Evolutionary conservation across 495 filamentous ascomycete species (phyloP).

Genomic region (Lepraria neglecta): DNA sequence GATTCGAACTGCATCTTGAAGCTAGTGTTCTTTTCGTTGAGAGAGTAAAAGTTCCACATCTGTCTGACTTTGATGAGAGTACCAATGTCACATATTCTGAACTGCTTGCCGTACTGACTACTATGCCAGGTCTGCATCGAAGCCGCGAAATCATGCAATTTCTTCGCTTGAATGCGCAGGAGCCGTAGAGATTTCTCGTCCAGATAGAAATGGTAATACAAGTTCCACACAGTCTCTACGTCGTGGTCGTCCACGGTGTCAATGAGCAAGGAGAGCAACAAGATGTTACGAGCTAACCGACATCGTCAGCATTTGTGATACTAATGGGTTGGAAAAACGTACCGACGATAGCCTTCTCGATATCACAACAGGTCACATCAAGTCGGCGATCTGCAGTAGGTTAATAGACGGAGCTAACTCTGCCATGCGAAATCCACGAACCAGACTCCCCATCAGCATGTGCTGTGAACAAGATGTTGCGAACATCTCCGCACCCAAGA

Average conservation of each 20-base stretch:
- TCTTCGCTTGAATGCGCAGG: slow-evolving; percentile 35
- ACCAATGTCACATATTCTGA: slow-evolving; percentile 35
- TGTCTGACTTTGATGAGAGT: slow-evolving; percentile 32
- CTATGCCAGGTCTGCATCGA: slow-evolving; percentile 35
- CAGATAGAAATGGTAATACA: slow-evolving; percentile 50
- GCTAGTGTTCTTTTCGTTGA: slow-evolving; percentile 1
- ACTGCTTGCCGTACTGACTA: slow-evolving; percentile 31
- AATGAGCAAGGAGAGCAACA: slow-evolving; percentile 42
- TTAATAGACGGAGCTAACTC: slow-evolving; percentile 15
- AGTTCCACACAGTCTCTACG: slow-evolving; percentile 51
- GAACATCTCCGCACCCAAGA: slow-evolving; percentile 48
- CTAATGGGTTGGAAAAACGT: neutral
- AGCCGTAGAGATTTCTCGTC: slow-evolving; percentile 33
- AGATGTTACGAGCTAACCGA: slow-evolving; percentile 44
- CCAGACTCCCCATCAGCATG: slow-evolving; percentile 28
- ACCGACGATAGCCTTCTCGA: slow-evolving; percentile 38
- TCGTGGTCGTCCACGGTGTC: slow-evolving; percentile 31
- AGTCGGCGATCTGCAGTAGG: slow-evolving; percentile 20
- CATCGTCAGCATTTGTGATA: slow-evolving; percentile 22
- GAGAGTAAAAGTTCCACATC: slow-evolving; percentile 35
- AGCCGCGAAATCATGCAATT: slow-evolving; percentile 35
- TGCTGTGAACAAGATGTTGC: slow-evolving; percentile 46
- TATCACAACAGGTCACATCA: slow-evolving; percentile 46
- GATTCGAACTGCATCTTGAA: slow-evolving; percentile 22
- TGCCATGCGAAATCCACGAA: slow-evolving; percentile 16